A percentile compares a stretch with the other conserved stretches of the same genome.
Conservation (phyloP, 768 basidiomycete genomes). For the Coprinopsis strossmayeri region DNA sequence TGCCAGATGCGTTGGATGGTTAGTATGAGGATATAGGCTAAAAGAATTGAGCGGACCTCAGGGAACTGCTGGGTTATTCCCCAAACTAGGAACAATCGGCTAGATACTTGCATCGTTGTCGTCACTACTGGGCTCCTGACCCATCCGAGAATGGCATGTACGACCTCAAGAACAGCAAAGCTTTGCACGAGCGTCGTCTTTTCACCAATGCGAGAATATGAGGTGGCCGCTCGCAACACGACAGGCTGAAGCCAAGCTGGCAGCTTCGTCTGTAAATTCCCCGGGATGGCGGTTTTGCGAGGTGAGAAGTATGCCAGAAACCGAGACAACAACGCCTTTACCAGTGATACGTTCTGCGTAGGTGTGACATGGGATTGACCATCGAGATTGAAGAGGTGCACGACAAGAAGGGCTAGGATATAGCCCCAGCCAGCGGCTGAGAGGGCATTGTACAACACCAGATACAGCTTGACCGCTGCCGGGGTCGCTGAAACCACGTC, state of each 20-base stretch:
- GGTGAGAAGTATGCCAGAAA: constrained; percentile 29
- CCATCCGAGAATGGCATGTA: constrained; percentile 73
- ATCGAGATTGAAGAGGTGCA: constrained; percentile 42
- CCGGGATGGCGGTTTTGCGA: constrained; percentile 18
- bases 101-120: constrained; percentile 74
- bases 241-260: constrained; percentile 35
- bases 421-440: constrained; percentile 73
- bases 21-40: background rate
- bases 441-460: constrained; percentile 70
- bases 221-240: constrained; percentile 46
- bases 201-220: constrained; percentile 55
- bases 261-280: constrained; percentile 28
- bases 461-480: constrained; percentile 45
- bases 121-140: constrained; percentile 74
- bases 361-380: constrained; percentile 26
- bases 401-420: constrained; percentile 52
- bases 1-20: constrained; percentile 17
- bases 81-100: constrained; percentile 82
- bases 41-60: constrained; percentile 45
- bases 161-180: constrained; percentile 74
- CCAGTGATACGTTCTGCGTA: constrained; percentile 18
- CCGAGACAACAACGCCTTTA: constrained; percentile 30
- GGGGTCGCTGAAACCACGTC: constrained; percentile 16
- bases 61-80: constrained; percentile 64
- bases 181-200: constrained; percentile 74